A percentile compares a stretch with the other conserved stretches of the same genome.
Conservation (phyloP, 495 filamentous ascomycete genomes). For the Xylaria cubensis region DNA sequence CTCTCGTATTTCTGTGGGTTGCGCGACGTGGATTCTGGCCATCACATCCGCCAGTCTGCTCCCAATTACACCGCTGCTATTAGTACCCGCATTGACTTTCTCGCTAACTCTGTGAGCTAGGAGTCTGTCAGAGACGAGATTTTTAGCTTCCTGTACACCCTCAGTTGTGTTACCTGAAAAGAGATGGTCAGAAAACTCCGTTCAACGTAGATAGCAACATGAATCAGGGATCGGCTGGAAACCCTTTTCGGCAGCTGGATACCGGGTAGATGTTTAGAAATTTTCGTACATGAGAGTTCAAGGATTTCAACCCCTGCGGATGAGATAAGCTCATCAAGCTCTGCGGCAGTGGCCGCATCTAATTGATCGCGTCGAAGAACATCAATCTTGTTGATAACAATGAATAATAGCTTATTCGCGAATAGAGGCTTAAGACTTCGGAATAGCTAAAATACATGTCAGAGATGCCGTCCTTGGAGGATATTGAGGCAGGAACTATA, state of each 20-base stretch:
- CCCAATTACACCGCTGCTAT: conserved; percentile 71
- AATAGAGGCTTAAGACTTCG: conserved; percentile 95
- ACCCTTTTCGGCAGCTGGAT: background rate
- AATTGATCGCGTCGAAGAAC: conserved; percentile 86
- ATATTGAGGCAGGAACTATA: background rate
- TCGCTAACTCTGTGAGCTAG: conserved; percentile 91
- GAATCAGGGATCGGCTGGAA: background rate
- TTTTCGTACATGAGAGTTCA: conserved; percentile 73
- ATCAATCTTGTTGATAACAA: conserved; percentile 99
- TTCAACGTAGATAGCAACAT: background rate
- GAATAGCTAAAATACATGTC: conserved; percentile 65
- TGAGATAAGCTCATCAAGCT: conserved; percentile 80
- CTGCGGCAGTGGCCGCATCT: conserved; percentile 76
- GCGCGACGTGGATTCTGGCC: conserved; percentile 91
- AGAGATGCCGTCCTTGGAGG: conserved; percentile 27
- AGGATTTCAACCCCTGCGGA: conserved; percentile 88
- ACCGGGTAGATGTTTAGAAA: conserved; percentile 14
- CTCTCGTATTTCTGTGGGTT: conserved; percentile 80
- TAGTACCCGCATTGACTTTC: conserved; percentile 90
- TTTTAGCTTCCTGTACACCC: conserved; percentile 92
- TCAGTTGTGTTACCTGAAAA: conserved; percentile 76
- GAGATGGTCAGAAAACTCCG: background rate
- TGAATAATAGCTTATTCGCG: conserved; percentile 93
- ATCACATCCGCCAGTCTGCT: conserved; percentile 88
- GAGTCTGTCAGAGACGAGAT: conserved; percentile 89